Percentiles rank a stretch among this genome's conserved stretches.
Conservation (phyloP, 495 filamentous ascomycete genomes). For the Talaromyces borbonicus region DNA sequence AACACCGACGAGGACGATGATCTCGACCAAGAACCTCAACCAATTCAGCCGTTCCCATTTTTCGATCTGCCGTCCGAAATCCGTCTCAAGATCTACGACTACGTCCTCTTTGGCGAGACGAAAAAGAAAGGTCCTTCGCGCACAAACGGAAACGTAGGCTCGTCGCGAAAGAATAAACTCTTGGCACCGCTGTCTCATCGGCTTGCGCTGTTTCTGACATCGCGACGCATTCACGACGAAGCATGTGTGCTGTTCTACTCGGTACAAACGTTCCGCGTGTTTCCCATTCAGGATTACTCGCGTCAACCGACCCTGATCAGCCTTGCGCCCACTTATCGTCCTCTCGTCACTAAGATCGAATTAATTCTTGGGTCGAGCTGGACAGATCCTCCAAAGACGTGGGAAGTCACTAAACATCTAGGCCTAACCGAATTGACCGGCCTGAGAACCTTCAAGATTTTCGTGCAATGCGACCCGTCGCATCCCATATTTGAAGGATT, state of each 20-base stretch:
- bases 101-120: constrained; percentile 44
- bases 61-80: constrained; percentile 71
- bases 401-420: constrained; percentile 56
- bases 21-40: constrained; percentile 2
- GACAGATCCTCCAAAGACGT: constrained; percentile 61
- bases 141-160: constrained; percentile 48
- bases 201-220: constrained; percentile 52
- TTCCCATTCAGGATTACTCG: constrained; percentile 61
- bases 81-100: constrained; percentile 58
- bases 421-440: constrained; percentile 55
- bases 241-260: constrained; percentile 67
- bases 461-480: constrained; percentile 70
- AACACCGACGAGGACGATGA: constrained; percentile 9
- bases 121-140: constrained; percentile 14
- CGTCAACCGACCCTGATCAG: constrained; percentile 42
- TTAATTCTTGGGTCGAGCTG: constrained; percentile 75
- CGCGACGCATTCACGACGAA: constrained; percentile 57
- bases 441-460: constrained; percentile 58
- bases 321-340: constrained; percentile 51
- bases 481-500: constrained; percentile 65
- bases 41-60: constrained; percentile 51
- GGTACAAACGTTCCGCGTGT: constrained; percentile 66
- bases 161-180: constrained; percentile 57
- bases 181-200: constrained; percentile 39
- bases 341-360: constrained; percentile 57